Base-by-base conservation (phyloP, 768 basidiomycete genomes). In the Hebeloma cylindrosporum region DNA sequence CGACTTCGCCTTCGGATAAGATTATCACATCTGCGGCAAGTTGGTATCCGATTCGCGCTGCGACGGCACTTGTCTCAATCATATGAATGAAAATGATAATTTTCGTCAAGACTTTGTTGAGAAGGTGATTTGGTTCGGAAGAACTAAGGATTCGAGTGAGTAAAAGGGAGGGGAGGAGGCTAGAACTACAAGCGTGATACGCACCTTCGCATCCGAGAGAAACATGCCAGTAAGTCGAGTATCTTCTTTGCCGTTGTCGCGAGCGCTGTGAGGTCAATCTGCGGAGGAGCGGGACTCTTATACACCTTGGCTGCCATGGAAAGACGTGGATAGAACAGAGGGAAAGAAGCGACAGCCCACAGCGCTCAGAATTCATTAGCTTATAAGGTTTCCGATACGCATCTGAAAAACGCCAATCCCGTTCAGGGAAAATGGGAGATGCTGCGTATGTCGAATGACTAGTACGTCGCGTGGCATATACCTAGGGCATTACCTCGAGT, bases 151-250 rank as follows among this genome's bases (percentile, higher is more conserved):
- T 21, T 20, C 30, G 18, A 18, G 30, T 33, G 11, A n/a, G 16
- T 25, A 25, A 26, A 33, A 13, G 16, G n/a, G 31, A 13, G 18
- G 9, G 20, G 10, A 10, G 21, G 21, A 16, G 23, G 17, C 36
- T 10, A 47, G 9, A 23, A 26, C 25, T n/a, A n/a, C n/a, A n/a
- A n/a, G n/a, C n/a, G n/a, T n/a, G n/a, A 48, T 29, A 17, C 40
- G 52, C 57, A 69, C 63, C 63, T 56, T 51, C 58, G 59, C 31
- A 69, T 51, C 10, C 54, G 59, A 13, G 59, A 61, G 43, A 67
- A 71, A 8, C 67, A 67, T 3, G 63, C 66, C n/a, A 71, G 58
- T 7, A 68, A 62, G 37, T 71, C 67, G 13, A 69, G 56, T 3
- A 65, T 64, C 50, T 69, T 71, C 22, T 62, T 52, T 1, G 67